Evolutionary conservation across 495 filamentous ascomycete species (phyloP).

Genomic region (Aspergillus incahuasiensis): DNA sequence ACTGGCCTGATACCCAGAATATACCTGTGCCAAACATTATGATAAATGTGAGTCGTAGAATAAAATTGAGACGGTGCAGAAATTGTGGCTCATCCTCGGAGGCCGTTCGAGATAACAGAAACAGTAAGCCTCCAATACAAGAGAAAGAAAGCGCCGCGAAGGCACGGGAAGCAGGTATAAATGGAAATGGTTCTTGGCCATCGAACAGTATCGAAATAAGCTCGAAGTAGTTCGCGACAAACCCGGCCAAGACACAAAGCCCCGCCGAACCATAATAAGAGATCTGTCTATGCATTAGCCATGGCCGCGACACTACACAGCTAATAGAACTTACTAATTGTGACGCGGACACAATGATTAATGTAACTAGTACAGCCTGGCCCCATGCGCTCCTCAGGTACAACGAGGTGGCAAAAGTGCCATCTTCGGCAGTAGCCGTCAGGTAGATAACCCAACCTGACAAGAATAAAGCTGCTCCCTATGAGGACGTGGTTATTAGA

Average conservation of each 20-base stretch:
- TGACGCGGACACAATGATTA: conserved; percentile 33
- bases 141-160: conserved; percentile 17
- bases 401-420: conserved; percentile 25
- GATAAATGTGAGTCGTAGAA: conserved; percentile 25
- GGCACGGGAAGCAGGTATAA: conserved; percentile 19
- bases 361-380: conserved; percentile 27
- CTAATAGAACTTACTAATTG: conserved; percentile 32
- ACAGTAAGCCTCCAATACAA: conserved; percentile 24
- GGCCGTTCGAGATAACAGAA: conserved; percentile 26
- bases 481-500: conserved; percentile 4
- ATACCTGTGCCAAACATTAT: conserved; percentile 26
- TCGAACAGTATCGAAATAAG: conserved; percentile 23
- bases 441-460: conserved; percentile 23
- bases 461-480: conserved; percentile 35
- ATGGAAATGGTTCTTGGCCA: conserved; percentile 32
- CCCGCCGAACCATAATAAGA: conserved; percentile 32
- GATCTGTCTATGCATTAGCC: conserved; percentile 27
- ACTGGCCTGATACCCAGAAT: conserved; percentile 27
- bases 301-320: background rate
- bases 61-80: conserved; percentile 27
- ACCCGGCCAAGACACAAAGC: conserved; percentile 31
- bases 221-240: conserved; percentile 29
- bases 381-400: conserved; percentile 35
- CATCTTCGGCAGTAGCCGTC: conserved; percentile 18
- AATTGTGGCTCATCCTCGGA: conserved; percentile 30